Evolutionary conservation across 805 yeast species (phyloP), one percentile per base, ranked within the genome.

Genomic region (Ogataea paraovalis): DNA sequence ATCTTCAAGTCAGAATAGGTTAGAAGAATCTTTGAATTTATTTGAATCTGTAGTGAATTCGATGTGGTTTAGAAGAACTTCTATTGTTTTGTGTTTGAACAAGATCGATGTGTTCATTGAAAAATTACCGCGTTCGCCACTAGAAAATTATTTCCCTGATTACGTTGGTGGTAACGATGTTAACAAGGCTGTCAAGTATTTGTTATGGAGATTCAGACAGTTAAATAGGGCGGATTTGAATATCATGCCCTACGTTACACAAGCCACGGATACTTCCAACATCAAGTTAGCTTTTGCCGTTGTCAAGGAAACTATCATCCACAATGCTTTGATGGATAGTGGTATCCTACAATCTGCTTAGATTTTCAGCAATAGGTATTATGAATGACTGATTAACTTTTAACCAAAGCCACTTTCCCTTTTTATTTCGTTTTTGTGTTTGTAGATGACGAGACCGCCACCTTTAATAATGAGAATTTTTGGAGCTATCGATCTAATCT

Each of bases 21-120:
- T 88, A 60, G 87, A 85, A 55, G 96, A 88, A 67, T 84, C 95
- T 2, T 69, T 91, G 54, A 83, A 87, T 3, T 73, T 91, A 43
- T 91, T 91, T 57, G 97, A 90, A 60, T 87, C 95, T 1, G 91
- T 91, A 41, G 90, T 89, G 38, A 91, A 91, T 66, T 86, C 96
- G 9, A 79, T 92, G 63, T 91, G 97, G 97, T 91, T 91, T 66
- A 76, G 87, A 36, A 75, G 95, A 55, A 85, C 96, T 8, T 85
- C 96, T 0, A 80, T 91, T 42, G 92, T 91, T 22, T 70, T 91
- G 39, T 91, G 91, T 63, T 75, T 91, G 60, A 91, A 91, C 68
- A 91, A 91, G 66, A 87, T 91, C 52, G 97, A 91, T 67, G 80
- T 91, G 0, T 88, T 91, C 62, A 88, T 91, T 37, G 91, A 87